These are phyloP conservation scores for Amanita exitialis DNA, from an alignment of 768 basidiomycete genomes.

Conservation along the genomic window DNA sequence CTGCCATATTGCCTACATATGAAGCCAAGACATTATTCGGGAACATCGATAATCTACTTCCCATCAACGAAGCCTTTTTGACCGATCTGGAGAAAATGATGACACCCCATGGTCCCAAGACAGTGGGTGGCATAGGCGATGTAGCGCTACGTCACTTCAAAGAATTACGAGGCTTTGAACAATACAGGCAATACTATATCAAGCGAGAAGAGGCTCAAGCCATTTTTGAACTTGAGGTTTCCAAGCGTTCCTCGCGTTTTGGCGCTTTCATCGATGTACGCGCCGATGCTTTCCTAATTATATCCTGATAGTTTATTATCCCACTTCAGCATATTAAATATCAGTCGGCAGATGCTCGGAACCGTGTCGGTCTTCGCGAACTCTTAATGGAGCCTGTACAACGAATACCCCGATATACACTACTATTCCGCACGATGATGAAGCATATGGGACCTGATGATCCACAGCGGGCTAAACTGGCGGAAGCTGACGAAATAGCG, in stretches of 20 bases:
- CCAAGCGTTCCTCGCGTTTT: constrained; percentile 75
- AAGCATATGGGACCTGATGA: constrained; percentile 79
- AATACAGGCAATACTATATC: constrained; percentile 84
- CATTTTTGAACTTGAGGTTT: constrained; percentile 77
- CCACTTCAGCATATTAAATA: constrained; percentile 73
- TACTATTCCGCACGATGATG: constrained; percentile 88
- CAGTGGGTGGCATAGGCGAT: constrained; percentile 68
- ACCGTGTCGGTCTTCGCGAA: constrained; percentile 83
- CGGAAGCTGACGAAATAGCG: constrained; percentile 81
- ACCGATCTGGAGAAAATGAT: constrained; percentile 75
- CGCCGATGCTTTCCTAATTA: constrained; percentile 9
- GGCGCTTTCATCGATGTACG: constrained; percentile 80
- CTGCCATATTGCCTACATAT: constrained; percentile 79
- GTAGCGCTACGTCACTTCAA: constrained; percentile 84
- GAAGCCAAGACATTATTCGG: constrained; percentile 92
- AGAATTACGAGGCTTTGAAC: constrained; percentile 75
- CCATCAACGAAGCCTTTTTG: constrained; percentile 85
- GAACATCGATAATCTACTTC: constrained; percentile 83
- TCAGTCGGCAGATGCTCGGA: constrained; percentile 58
- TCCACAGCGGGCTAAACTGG: constrained; percentile 65
- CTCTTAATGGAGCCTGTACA: constrained; percentile 96
- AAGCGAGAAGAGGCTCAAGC: constrained; percentile 89
- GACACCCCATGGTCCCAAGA: constrained; percentile 42
- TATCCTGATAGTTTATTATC: constrained; percentile 7
- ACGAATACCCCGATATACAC: constrained; percentile 88